Evolutionary conservation across 768 basidiomycete genomes (phyloP), one percentile per base, ranked within the genome.

Genomic region (Naganishia onofrii): DNA sequence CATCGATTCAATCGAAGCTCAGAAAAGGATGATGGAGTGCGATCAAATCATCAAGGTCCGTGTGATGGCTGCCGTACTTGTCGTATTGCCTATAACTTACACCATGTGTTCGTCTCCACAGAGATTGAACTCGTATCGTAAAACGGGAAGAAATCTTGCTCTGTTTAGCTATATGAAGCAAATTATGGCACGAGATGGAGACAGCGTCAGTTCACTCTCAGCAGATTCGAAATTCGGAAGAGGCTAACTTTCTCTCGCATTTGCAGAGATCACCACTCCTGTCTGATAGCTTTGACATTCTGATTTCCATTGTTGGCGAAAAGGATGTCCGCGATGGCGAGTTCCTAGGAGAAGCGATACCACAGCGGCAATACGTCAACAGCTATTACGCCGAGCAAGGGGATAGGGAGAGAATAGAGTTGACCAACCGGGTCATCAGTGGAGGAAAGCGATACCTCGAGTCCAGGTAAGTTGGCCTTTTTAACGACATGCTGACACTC

Each of bases 11-110:
- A 28, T 72, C 42, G 38, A 68, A 64, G 77, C 77, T 89, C 93
- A 94, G 80, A 88, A 86, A 81, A 91, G 91, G 82, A 93, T 97
- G 93, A 92, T 97, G 90, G 88, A 88, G 15, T 99, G 97, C 79
- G 91, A 94, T 83, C 87, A 87, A 57, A 88, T 90, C 36, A 83
- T 97, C 52, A 83, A 91, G 28, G 83, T 97, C 10, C 6, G 60
- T 63, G 26, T 7, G 34, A 26, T 13, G 38, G 21, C 34, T 1
- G 10, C 42, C 46, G 10, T 29, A 13, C 19, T 15, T 7, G 10
- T n/a, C 23, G 9, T 38, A 15, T 44, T 15, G 29, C 9, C n/a
- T 36, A n/a, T 17, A 34, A 36, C 44, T 51, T 17, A 26, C 28
- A 44, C 38, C 46, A n/a, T 19, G 23, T 13, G 2, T 42, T 42